Conservation (phyloP, 768 basidiomycete genomes). For the Daedaleopsis nitida region DNA sequence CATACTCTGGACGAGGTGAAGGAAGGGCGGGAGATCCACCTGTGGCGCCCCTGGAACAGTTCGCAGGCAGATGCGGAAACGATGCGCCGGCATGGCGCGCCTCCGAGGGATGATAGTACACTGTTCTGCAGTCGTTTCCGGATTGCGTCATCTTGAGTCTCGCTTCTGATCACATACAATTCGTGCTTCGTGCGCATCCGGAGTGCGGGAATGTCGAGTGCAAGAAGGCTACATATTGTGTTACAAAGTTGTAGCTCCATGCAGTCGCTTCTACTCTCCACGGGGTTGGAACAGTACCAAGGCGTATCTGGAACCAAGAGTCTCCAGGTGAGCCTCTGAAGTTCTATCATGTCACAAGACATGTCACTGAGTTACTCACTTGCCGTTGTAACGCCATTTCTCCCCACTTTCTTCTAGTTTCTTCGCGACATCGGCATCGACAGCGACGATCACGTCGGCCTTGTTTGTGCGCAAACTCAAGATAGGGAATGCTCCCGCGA, state of each 20-base stretch:
- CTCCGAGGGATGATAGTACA: background rate
- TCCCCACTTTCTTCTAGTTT: slow-evolving; percentile 62
- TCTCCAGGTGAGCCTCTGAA: background rate
- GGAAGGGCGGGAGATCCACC: slow-evolving; percentile 42
- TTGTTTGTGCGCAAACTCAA: slow-evolving; percentile 92
- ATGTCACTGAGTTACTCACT: slow-evolving; percentile 46
- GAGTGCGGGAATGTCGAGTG: too few species aligned
- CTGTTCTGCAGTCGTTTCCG: slow-evolving; percentile 24
- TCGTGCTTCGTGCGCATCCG: too few species aligned
- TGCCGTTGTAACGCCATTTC: slow-evolving; percentile 81
- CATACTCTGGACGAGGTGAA: slow-evolving; percentile 37
- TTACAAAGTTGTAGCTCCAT: too few species aligned
- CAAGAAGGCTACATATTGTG: too few species aligned
- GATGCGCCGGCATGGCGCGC: background rate
- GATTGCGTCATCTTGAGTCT: slow-evolving; percentile 1
- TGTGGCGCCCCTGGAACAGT: slow-evolving; percentile 52
- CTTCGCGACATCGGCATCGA: slow-evolving; percentile 68
- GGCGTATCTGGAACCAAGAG: slow-evolving; percentile 23
- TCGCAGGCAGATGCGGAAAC: background rate
- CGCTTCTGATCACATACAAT: too few species aligned
- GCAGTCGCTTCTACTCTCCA: background rate
- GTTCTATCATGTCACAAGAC: background rate
- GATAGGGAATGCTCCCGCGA: slow-evolving; percentile 78
- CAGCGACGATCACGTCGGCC: slow-evolving; percentile 90
- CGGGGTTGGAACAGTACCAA: slow-evolving; percentile 29